Evolutionary conservation across 192 early-diverging fungal species (phyloP).

Genomic region (Backusella tarrabulga): DNA sequence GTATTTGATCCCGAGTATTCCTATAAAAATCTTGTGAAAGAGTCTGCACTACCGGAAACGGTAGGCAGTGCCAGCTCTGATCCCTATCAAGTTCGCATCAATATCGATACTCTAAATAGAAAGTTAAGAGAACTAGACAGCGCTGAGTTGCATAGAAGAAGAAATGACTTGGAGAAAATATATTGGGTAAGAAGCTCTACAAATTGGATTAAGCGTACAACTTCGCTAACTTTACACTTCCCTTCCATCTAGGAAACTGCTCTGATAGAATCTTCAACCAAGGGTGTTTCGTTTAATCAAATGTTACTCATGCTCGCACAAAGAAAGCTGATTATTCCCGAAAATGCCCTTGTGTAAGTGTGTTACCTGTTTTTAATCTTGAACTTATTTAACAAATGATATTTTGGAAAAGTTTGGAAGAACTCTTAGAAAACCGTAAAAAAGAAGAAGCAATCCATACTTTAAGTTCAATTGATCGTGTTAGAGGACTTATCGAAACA

Average conservation of each 20-base stretch:
- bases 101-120: conserved; percentile 22
- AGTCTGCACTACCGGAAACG: not conserved
- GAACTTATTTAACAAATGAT: not conserved
- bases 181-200: conserved; percentile 32
- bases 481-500: conserved; percentile 34
- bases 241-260: conserved; percentile 18
- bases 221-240: not conserved
- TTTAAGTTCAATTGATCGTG: conserved; percentile 31
- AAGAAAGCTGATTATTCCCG: conserved; percentile 53
- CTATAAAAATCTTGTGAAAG: conserved; percentile 38
- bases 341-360: conserved; percentile 51
- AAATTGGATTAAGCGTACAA: not conserved
- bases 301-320: conserved; percentile 58
- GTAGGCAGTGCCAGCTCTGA: conserved; percentile 5
- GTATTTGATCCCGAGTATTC: conserved; percentile 50
- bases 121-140: conserved; percentile 27
- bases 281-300: conserved; percentile 44
- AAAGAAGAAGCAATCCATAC: conserved; percentile 39
- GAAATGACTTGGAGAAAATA: conserved; percentile 32
- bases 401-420: conserved; percentile 31
- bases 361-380: not conserved
- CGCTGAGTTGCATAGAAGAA: conserved; percentile 26
- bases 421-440: conserved; percentile 34
- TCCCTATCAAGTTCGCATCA: conserved; percentile 16
- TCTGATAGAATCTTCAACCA: conserved; percentile 15